phyloP scores from a whole-genome alignment of 2,329 filamentous ascomycete species.

The Metarhizium anisopliae region DNA sequence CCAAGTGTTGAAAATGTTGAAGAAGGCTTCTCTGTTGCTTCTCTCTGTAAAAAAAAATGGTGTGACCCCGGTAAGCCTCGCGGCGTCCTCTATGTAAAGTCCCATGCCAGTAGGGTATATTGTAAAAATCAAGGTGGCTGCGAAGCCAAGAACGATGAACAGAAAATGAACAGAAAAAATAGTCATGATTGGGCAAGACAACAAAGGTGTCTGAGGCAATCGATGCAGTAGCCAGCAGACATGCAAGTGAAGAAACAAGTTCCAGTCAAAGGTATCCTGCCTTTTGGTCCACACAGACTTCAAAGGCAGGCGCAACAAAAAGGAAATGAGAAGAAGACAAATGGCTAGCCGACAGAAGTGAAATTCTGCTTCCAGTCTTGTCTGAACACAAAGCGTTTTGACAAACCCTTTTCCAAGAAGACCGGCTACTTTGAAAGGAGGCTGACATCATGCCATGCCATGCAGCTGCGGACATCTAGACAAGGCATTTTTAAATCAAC shows the following conservation, averaged over 20 bases:
- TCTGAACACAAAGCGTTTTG: no score
- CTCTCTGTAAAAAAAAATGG: neutral
- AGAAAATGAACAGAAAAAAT: constrained; percentile 12
- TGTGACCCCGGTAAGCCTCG: constrained; percentile 23
- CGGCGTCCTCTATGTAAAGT: constrained; percentile 29
- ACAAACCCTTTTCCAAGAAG: neutral
- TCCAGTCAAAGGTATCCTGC: neutral
- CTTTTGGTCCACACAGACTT: neutral
- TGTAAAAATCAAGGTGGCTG: constrained; percentile 10
- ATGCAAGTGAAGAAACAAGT: neutral
- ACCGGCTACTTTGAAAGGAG: constrained; percentile 24
- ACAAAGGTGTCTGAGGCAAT: neutral
- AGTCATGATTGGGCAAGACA: constrained; percentile 4
- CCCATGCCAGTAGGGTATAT: constrained; percentile 25
- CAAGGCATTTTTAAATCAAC: constrained; percentile 55
- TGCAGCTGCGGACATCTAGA: neutral
- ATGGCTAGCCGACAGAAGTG: no score
- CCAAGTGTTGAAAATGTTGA: constrained; percentile 3
- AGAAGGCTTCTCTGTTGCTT: constrained; percentile 1
- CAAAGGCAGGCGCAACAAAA: neutral
- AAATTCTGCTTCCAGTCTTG: no score
- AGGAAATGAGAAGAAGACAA: neutral
- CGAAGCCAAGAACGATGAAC: neutral
- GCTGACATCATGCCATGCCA: neutral
- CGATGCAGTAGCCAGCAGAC: neutral